Evolutionary conservation across 2,329 filamentous ascomycete species (phyloP).

Genomic region (Thermoascus crustaceus): DNA sequence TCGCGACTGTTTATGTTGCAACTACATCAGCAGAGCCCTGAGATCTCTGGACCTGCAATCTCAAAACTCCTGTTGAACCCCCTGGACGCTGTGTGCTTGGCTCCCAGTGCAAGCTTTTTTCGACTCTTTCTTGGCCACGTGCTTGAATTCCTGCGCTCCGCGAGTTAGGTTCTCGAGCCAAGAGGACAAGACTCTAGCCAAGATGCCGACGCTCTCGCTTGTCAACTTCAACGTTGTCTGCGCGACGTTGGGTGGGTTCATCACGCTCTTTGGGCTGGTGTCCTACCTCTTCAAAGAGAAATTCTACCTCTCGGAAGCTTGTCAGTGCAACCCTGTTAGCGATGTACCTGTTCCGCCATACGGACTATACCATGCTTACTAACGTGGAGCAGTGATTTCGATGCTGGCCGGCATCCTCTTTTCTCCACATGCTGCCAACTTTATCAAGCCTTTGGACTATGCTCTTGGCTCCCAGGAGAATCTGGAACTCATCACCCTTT

Average conservation of each 20-base stretch:
- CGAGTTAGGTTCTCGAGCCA: neutral
- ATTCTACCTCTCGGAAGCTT: constrained; percentile 82
- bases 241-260: constrained; percentile 73
- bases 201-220: constrained; percentile 55
- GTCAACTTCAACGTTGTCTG: constrained; percentile 80
- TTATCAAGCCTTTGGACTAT: constrained; percentile 69
- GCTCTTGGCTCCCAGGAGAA: constrained; percentile 50
- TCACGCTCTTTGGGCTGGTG: constrained; percentile 82
- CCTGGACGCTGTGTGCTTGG: too few species aligned
- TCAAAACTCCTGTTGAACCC: too few species aligned
- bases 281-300: constrained; percentile 85
- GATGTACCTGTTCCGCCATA: neutral
- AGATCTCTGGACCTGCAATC: too few species aligned
- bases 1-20: too few species aligned
- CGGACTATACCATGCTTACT: constrained; percentile 5
- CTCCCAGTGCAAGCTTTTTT: too few species aligned
- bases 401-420: constrained; percentile 70
- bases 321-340: constrained; percentile 49
- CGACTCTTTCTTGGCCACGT: too few species aligned
- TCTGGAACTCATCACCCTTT: constrained; percentile 66
- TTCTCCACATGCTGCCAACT: constrained; percentile 67
- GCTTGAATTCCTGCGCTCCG: too few species aligned
- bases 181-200: constrained; percentile 9
- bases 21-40: too few species aligned
- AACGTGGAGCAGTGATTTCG: constrained; percentile 59